These are phyloP conservation scores for Hygrophoropsis aurantiaca DNA, from an alignment of 768 basidiomycete species.

Conservation along the genomic window DNA sequence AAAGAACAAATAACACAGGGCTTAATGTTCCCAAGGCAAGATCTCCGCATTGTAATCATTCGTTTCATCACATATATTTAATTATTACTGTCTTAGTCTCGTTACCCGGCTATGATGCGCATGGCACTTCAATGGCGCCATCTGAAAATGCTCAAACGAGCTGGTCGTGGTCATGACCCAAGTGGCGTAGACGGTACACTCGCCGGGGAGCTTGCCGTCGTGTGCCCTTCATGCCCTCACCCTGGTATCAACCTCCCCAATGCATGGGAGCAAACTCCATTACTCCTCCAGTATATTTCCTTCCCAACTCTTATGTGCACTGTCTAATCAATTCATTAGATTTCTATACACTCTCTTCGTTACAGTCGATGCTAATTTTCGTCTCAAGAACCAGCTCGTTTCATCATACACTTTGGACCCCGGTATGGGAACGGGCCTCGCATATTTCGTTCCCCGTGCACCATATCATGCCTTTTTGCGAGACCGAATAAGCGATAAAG, in stretches of 20 bases:
- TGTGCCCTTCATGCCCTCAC: conserved; percentile 13
- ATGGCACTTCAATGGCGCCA: conserved; percentile 11
- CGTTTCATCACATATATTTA: not conserved
- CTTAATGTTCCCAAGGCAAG: conserved; percentile 1
- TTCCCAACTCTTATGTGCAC: not conserved
- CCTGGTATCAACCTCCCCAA: conserved; percentile 10
- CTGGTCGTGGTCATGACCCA: conserved; percentile 14
- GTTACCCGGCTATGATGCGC: conserved; percentile 8
- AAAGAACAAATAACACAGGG: conserved; percentile 26
- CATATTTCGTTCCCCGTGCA: conserved; percentile 31
- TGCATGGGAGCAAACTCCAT: conserved; percentile 5
- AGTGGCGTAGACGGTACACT: conserved; percentile 8
- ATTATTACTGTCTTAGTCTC: conserved; percentile 3
- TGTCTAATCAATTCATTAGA: conserved; percentile 10
- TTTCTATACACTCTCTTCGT: conserved; percentile 26
- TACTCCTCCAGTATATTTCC: not conserved
- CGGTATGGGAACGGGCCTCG: conserved; percentile 21
- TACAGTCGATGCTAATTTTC: conserved; percentile 33
- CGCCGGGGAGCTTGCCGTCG: conserved; percentile 13
- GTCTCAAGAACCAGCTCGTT: conserved; percentile 22
- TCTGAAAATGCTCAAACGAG: conserved; percentile 7
- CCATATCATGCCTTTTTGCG: too few relatives aligned
- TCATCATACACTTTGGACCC: conserved; percentile 26
- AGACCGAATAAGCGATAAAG: too few relatives aligned
- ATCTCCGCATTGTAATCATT: too few relatives aligned